These are phyloP conservation scores for Sphagnum fallax DNA, from an alignment of 228 moss, liverwort and hornwort species.

Conservation along the genomic window DNA sequence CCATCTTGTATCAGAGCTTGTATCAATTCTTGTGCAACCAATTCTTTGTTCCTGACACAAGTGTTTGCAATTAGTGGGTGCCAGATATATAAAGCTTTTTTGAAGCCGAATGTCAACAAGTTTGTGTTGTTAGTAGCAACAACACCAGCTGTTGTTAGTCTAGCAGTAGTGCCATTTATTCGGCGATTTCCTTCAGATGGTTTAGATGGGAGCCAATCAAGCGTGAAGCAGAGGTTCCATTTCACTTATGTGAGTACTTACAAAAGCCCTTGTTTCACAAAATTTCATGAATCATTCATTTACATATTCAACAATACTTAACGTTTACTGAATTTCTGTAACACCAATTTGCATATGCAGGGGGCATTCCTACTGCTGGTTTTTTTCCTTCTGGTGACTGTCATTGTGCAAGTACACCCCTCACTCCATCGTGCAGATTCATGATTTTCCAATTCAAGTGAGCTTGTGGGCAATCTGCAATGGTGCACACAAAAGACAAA, in stretches of 20 bases:
- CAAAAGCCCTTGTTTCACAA: too few relatives aligned
- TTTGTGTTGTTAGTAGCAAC: slow-evolving; percentile 67
- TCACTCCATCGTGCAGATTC: slow-evolving; percentile 1
- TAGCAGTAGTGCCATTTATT: slow-evolving; percentile 49
- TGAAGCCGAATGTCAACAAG: slow-evolving; percentile 73
- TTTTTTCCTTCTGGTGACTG: slow-evolving; percentile 62
- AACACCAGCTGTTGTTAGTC: slow-evolving; percentile 41
- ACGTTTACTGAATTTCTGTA: background rate
- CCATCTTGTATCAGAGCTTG: background rate
- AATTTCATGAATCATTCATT: too few relatives aligned
- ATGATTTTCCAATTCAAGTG: background rate
- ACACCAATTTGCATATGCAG: slow-evolving; percentile 13
- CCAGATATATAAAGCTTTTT: slow-evolving; percentile 88
- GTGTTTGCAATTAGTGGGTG: too few relatives aligned
- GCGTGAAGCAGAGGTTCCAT: slow-evolving; percentile 45
- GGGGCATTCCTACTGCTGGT: slow-evolving; percentile 64
- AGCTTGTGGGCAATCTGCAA: too few relatives aligned
- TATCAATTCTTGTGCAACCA: too few relatives aligned
- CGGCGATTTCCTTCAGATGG: slow-evolving; percentile 46
- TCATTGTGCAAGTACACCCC: slow-evolving; percentile 56
- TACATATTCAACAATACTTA: background rate
- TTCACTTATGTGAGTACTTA: slow-evolving; percentile 48
- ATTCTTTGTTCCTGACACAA: too few relatives aligned
- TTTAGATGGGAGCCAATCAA: slow-evolving; percentile 27
- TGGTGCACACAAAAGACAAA: too few relatives aligned